Conservation (phyloP, 352 stramenopile genomes). For the Globisporangium camurandrum region DNA sequence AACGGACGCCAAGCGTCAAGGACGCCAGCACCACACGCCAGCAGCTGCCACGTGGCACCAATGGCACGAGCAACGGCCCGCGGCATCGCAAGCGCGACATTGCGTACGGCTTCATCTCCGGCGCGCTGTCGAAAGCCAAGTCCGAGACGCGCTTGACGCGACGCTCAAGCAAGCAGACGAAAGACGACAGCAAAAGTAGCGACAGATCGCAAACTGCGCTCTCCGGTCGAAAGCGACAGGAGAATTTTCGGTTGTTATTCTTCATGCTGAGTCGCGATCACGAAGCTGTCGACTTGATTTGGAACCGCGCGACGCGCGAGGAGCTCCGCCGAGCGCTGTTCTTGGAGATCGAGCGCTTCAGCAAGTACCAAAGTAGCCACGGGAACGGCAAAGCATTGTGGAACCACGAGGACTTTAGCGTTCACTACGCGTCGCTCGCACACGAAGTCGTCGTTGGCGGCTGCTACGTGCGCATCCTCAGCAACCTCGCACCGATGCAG, state of each 20-base stretch:
- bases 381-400: constrained; percentile 79
- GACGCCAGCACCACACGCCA: neutral
- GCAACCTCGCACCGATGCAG: constrained; percentile 34
- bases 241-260: constrained; percentile 95
- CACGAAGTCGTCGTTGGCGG: constrained; percentile 85
- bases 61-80: constrained; percentile 6
- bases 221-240: constrained; percentile 22
- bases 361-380: constrained; percentile 57
- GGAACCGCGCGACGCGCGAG: constrained; percentile 85
- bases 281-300: constrained; percentile 89
- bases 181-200: constrained; percentile 3
- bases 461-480: constrained; percentile 83
- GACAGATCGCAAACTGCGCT: too few species aligned
- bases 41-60: neutral
- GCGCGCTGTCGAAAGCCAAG: constrained; percentile 27
- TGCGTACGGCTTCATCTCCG: constrained; percentile 44
- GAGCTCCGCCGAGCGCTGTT: constrained; percentile 86
- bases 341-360: constrained; percentile 78
- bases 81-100: constrained; percentile 67
- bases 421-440: constrained; percentile 86
- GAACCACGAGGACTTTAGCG: constrained; percentile 95
- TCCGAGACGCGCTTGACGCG: constrained; percentile 19
- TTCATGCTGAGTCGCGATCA: constrained; percentile 91
- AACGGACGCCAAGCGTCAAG: constrained; percentile 1
- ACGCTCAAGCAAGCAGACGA: constrained; percentile 15